phyloP scores from a whole-genome alignment of 2,329 filamentous ascomycete genomes.

The Ramularia endophylla region DNA sequence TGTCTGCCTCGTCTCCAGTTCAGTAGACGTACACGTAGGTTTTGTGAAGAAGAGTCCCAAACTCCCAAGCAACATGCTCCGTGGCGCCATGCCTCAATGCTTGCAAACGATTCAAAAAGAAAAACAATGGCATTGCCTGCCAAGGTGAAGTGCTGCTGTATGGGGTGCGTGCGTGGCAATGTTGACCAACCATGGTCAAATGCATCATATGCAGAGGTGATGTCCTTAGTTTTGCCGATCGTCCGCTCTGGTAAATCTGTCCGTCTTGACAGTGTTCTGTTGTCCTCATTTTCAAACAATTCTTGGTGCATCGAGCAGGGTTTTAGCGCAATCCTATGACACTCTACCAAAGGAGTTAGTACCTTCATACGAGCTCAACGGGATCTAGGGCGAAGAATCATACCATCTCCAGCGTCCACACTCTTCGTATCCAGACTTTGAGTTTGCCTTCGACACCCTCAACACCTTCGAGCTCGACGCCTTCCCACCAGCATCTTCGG shows the following conservation, averaged over 20 bases:
- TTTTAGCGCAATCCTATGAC: conserved; percentile 27
- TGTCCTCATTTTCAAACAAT: neutral
- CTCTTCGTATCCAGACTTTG: conserved; percentile 96
- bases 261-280: neutral
- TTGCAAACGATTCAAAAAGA: neutral
- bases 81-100: neutral
- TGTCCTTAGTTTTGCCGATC: too few relatives aligned
- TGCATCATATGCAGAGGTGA: neutral
- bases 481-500: conserved; percentile 97
- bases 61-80: too few relatives aligned
- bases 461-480: conserved; percentile 82
- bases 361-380: neutral
- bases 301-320: neutral
- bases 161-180: neutral
- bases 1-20: neutral
- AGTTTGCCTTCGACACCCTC: conserved; percentile 86
- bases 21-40: neutral
- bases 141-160: neutral
- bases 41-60: neutral
- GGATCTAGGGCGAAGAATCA: conserved; percentile 23
- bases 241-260: too few relatives aligned
- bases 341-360: conserved; percentile 16
- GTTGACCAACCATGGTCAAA: neutral
- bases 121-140: too few relatives aligned
- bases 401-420: conserved; percentile 97